phyloP scores from a whole-genome alignment of 768 basidiomycete genomes.

The Dacryopinax primogenitus region DNA sequence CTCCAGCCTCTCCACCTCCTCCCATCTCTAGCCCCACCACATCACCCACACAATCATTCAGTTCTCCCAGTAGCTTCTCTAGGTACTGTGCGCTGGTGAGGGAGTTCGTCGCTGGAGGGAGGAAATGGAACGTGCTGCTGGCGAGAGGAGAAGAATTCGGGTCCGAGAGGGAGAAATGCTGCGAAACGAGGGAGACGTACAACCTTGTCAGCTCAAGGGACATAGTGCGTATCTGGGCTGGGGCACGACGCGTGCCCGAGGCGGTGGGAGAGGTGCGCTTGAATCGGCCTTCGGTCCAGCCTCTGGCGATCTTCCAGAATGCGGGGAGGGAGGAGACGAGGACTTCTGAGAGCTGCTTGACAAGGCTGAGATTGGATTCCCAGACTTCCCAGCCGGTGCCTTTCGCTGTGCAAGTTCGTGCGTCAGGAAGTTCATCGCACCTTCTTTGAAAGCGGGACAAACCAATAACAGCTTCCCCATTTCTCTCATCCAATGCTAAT shows the following conservation, averaged over 20 bases:
- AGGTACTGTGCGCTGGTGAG: constrained; percentile 73
- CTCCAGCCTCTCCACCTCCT: constrained; percentile 15
- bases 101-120: constrained; percentile 68
- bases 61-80: constrained; percentile 64
- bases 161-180: constrained; percentile 76
- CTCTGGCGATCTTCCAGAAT: constrained; percentile 86
- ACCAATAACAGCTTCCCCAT: constrained; percentile 52
- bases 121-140: constrained; percentile 24
- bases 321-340: constrained; percentile 74
- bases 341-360: constrained; percentile 77
- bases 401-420: constrained; percentile 40
- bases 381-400: constrained; percentile 65
- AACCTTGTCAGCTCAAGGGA: constrained; percentile 73
- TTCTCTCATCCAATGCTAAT: constrained; percentile 47
- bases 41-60: constrained; percentile 78
- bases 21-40: constrained; percentile 60
- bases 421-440: not conserved
- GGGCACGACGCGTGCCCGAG: constrained; percentile 52
- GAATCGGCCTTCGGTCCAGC: constrained; percentile 86
- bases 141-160: constrained; percentile 27
- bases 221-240: constrained; percentile 75
- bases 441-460: constrained; percentile 16
- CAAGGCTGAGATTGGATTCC: constrained; percentile 63
- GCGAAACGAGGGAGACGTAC: constrained; percentile 71
- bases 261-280: constrained; percentile 35